Evolutionary conservation across 352 stramenopile genomes (phyloP).

Genomic region (Plasmopara muralis): DNA sequence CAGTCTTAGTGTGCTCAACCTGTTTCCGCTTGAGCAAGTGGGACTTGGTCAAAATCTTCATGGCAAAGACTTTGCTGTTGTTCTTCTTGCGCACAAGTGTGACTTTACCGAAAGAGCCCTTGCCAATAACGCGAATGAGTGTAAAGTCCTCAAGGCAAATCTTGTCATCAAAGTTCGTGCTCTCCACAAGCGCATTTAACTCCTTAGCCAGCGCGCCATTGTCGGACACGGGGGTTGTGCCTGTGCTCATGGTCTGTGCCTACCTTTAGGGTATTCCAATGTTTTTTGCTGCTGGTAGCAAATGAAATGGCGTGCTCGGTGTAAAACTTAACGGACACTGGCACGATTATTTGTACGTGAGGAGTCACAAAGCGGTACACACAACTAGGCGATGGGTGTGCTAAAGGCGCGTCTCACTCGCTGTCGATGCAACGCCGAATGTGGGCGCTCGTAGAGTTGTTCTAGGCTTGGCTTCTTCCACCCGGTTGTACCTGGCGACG

Average conservation of each 20-base stretch:
- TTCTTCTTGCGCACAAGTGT: conserved; percentile 87
- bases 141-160: conserved; percentile 87
- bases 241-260: conserved; percentile 40
- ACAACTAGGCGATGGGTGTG: conserved; percentile 13
- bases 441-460: conserved; percentile 21
- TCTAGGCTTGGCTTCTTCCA: conserved; percentile 18
- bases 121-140: conserved; percentile 85
- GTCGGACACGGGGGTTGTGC: conserved; percentile 27
- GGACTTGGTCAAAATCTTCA: conserved; percentile 89
- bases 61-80: conserved; percentile 87
- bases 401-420: conserved; percentile 4
- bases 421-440: conserved; percentile 4
- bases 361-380: conserved; percentile 10
- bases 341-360: background rate
- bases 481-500: conserved; percentile 11
- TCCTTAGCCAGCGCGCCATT: conserved; percentile 37
- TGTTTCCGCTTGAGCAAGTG: conserved; percentile 93
- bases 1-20: conserved; percentile 95
- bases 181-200: conserved; percentile 64
- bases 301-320: background rate
- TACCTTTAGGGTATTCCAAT: conserved; percentile 1
- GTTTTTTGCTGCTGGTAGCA: conserved; percentile 4
- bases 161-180: conserved; percentile 79
- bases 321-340: conserved; percentile 6
- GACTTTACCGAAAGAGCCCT: conserved; percentile 85